Percentiles rank a stretch among this genome's conserved stretches.
phyloP scores from a whole-genome alignment of 2,329 filamentous ascomycete genomes.

The Zalaria sp. region DNA sequence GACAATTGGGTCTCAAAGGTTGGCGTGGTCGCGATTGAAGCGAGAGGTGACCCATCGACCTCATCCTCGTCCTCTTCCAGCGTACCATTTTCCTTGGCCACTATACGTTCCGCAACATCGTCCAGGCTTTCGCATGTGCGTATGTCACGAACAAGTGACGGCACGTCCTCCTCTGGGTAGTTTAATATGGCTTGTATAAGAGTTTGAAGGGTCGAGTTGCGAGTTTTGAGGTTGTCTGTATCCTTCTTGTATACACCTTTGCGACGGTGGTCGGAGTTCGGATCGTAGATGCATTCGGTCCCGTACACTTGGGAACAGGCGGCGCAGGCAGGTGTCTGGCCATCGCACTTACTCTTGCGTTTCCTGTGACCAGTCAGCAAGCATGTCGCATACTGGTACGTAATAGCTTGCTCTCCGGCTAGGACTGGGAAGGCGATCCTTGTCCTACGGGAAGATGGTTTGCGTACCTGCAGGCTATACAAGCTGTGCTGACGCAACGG shows the following conservation, averaged over 20 bases:
- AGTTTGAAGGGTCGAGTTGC: constrained; percentile 78
- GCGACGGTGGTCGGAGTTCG: constrained; percentile 85
- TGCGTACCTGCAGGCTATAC: constrained; percentile 17
- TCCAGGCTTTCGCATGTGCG: constrained; percentile 69
- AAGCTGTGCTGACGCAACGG: constrained; percentile 23
- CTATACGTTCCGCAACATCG: constrained; percentile 45
- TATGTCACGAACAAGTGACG: constrained; percentile 69
- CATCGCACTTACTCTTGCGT: constrained; percentile 53
- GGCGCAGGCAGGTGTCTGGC: constrained; percentile 78
- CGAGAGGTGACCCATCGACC: constrained; percentile 16
- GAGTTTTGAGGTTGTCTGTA: constrained; percentile 73
- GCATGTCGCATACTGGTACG: not conserved
- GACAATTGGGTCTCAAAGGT: constrained; percentile 67
- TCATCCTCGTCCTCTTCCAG: constrained; percentile 30
- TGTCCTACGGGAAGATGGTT: constrained; percentile 8
- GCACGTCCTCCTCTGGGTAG: constrained; percentile 74
- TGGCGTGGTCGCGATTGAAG: constrained; percentile 22
- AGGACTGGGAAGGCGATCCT: not conserved
- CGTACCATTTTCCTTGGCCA: constrained; percentile 36
- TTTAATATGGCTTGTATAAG: constrained; percentile 87
- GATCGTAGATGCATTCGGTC: constrained; percentile 86
- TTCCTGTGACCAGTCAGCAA: constrained; percentile 10
- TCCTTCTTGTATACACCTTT: constrained; percentile 97
- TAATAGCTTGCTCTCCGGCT: not conserved
- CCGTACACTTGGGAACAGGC: constrained; percentile 92